Evolutionary conservation across 495 filamentous ascomycete species (phyloP), one percentile per base, ranked within the genome.

Genomic region (Stereocaulon alpinum): DNA sequence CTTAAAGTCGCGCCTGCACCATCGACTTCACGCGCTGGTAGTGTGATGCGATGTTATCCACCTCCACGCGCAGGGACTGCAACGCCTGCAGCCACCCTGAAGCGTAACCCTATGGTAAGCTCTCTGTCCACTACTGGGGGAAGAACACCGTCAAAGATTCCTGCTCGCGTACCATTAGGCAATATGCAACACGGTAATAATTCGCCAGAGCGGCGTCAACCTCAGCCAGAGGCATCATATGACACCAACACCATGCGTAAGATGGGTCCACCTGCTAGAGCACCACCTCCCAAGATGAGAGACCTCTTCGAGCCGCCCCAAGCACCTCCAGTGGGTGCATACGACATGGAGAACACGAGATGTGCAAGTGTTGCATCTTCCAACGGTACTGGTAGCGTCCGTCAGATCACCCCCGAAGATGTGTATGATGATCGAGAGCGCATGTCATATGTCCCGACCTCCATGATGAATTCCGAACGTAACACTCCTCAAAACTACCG

Each of bases 221-320:
- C 61, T 69, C 79, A 66, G 61, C 76, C 54, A 18, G 76, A 72
- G 43, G 22, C 22, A 5, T 65, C 69, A 17, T 78, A 79, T 61
- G 76, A 76, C 10, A 77, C 74, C 15, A 75, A 71, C 60, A 83
- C 77, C 18, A 68, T 84, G 48, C 77, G 81, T 51, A 86, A 83
- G 69, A 80, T 86, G 74, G 75, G 77, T 53, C 72, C 81, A 61
- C 74, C 82, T 66, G 29, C 67, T 71, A 70, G 86, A 62, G 85
- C 84, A 17, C 89, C 91, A 34, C 91, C 91, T 37, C 90, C 91
- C 37, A 87, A 89, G 68, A 95, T 96, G 91, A 82, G 90, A 62
- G 89, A 91, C 59, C 83, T 93, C 14, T 84, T 85, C 29, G 74
- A 86, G 18, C 85, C 85, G 10, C 44, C 52, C 24, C 82, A 83